These are phyloP conservation scores for Aspergillus homomorphus DNA, from an alignment of 495 filamentous ascomycete genomes.

Conservation along the genomic window DNA sequence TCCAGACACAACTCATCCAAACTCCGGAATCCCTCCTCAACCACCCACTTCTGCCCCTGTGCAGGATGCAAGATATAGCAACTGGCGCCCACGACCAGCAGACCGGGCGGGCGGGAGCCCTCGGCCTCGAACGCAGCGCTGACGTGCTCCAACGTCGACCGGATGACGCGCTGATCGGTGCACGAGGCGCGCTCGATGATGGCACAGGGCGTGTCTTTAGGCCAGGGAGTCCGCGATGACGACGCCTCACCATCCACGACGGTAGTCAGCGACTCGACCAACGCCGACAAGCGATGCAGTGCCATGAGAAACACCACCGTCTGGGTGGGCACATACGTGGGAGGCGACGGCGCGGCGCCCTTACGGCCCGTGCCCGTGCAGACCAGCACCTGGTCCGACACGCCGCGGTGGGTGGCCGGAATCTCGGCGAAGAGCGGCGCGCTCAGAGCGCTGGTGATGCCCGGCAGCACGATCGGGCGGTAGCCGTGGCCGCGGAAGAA, in stretches of 20 bases:
- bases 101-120: constrained; percentile 82
- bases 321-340: constrained; percentile 68
- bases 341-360: constrained; percentile 76
- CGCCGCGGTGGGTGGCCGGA: constrained; percentile 81
- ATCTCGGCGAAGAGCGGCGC: constrained; percentile 87
- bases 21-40: constrained; percentile 84
- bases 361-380: constrained; percentile 95
- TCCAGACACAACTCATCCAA: constrained; percentile 46
- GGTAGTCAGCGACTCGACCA: constrained; percentile 63
- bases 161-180: constrained; percentile 87
- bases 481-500: constrained; percentile 76
- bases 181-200: constrained; percentile 94
- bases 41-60: constrained; percentile 65
- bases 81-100: constrained; percentile 82
- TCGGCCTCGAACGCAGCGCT: constrained; percentile 82
- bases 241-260: constrained; percentile 16
- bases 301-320: constrained; percentile 98
- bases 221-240: constrained; percentile 38
- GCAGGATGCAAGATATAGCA: constrained; percentile 70
- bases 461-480: constrained; percentile 72
- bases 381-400: constrained; percentile 87
- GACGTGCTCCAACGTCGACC: constrained; percentile 77
- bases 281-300: constrained; percentile 71
- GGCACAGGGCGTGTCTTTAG: constrained; percentile 71
- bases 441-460: constrained; percentile 82